phyloP scores from a whole-genome alignment of 1,139 yeast genomes.

The Saccharomyces hybrid region DNA sequence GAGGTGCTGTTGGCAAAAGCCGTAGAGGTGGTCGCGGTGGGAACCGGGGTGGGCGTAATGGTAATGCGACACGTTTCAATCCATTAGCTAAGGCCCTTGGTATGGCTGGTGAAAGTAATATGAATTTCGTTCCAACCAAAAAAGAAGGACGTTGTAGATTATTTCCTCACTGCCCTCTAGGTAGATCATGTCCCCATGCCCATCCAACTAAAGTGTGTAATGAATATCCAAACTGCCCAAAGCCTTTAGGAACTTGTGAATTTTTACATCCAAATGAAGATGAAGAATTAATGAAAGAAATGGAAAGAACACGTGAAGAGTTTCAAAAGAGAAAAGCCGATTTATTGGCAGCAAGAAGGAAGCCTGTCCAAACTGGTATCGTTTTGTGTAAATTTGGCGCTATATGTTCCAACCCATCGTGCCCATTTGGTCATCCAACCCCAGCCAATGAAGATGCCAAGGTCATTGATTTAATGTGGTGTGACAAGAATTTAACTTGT shows the following conservation, averaged over 20 bases:
- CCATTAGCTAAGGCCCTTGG: constrained; percentile 32
- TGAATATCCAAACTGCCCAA: constrained; percentile 72
- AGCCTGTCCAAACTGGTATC: constrained; percentile 38
- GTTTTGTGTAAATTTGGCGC: constrained; percentile 69
- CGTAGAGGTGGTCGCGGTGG: constrained; percentile 25
- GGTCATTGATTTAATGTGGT: constrained; percentile 66
- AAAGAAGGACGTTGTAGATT: constrained; percentile 64
- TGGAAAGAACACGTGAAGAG: constrained; percentile 52
- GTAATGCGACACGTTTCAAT: constrained; percentile 26
- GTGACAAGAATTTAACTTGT: constrained; percentile 63
- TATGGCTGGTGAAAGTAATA: constrained; percentile 18
- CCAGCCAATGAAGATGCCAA: constrained; percentile 72
- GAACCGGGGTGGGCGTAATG: constrained; percentile 21
- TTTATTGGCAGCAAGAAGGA: constrained; percentile 31
- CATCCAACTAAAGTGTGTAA: constrained; percentile 77
- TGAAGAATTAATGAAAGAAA: constrained; percentile 57
- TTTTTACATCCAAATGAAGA: constrained; percentile 82
- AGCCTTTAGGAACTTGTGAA: constrained; percentile 75
- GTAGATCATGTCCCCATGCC: constrained; percentile 59
- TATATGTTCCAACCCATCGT: constrained; percentile 64
- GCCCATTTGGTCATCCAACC: constrained; percentile 90
- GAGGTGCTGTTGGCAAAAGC: constrained; percentile 17
- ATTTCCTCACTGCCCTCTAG: constrained; percentile 67
- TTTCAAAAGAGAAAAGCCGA: constrained; percentile 39
- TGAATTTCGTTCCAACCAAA: constrained; percentile 29